Evolutionary conservation across 2,329 filamentous ascomycete genomes (phyloP).

Genomic region (Periglandula ipomoeae): DNA sequence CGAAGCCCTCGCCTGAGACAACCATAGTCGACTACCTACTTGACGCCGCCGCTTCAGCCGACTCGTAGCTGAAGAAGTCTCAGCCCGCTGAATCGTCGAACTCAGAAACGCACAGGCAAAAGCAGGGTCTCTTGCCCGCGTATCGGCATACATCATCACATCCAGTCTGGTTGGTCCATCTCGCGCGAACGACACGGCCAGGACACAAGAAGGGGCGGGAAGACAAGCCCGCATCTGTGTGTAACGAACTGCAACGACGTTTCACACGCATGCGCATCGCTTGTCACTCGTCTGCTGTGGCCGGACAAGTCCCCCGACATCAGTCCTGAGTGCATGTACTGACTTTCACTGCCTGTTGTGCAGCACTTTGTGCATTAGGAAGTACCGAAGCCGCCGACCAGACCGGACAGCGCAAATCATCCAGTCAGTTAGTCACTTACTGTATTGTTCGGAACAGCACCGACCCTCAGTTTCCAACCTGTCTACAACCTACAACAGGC

Average conservation of each 20-base stretch:
- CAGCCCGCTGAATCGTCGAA: background rate
- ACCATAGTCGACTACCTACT: background rate
- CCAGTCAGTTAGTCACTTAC: too few relatives aligned
- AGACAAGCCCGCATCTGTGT: background rate
- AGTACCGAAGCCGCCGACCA: background rate
- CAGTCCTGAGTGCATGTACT: background rate
- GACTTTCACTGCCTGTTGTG: background rate
- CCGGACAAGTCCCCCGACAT: background rate
- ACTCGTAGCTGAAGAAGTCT: background rate
- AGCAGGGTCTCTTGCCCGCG: background rate
- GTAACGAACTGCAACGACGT: background rate
- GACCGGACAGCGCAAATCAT: too few relatives aligned
- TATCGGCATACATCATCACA: background rate
- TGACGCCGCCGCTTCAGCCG: too few relatives aligned
- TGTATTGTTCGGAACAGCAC: background rate
- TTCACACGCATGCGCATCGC: background rate
- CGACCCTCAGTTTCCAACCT: background rate
- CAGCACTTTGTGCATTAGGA: background rate
- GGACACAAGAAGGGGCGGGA: background rate
- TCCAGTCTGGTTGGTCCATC: constrained; percentile 1
- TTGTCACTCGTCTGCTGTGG: background rate
- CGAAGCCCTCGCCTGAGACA: background rate
- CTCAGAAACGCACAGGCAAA: background rate
- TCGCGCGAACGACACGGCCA: background rate
- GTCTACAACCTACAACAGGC: too few relatives aligned